These are phyloP conservation scores for Trichoderma arundinaceum DNA, from an alignment of 2,329 filamentous ascomycete species.

Conservation along the genomic window DNA sequence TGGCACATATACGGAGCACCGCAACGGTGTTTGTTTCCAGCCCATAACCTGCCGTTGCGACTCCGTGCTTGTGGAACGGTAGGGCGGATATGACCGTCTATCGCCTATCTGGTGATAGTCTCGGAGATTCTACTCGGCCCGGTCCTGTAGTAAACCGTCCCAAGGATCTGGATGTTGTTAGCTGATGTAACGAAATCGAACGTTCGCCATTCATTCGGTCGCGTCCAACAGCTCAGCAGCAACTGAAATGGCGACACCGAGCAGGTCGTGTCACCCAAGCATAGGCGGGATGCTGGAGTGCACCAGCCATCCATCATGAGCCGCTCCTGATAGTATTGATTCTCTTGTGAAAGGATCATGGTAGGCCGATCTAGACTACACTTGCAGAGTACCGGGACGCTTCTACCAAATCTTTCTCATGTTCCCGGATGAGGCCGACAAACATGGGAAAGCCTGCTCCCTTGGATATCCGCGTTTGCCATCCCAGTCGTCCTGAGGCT, in stretches of 20 bases:
- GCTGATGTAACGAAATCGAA: conserved; percentile 27
- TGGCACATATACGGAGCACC: background rate
- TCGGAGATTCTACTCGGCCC: conserved; percentile 30
- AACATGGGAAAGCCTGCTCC: background rate
- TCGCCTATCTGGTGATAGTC: conserved; percentile 29
- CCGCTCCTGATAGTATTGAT: background rate
- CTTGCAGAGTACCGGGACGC: background rate
- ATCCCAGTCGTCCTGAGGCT: background rate
- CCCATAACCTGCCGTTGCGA: conserved; percentile 9
- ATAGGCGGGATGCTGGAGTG: background rate
- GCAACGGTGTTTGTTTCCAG: conserved; percentile 16
- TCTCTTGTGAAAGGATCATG: background rate
- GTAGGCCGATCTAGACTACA: background rate
- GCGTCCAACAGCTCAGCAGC: background rate
- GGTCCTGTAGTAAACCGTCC: conserved; percentile 21
- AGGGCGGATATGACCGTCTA: conserved; percentile 23
- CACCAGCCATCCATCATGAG: too few relatives aligned
- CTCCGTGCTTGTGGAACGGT: conserved; percentile 15
- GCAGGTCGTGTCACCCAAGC: background rate
- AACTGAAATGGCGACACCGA: background rate
- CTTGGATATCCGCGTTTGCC: conserved; percentile 14
- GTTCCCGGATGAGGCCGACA: conserved; percentile 4
- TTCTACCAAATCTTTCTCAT: background rate
- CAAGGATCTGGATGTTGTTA: conserved; percentile 27
- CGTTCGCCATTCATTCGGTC: background rate